phyloP scores from a whole-genome alignment of 331 rosid species.

The Quercus tomentella region DNA sequence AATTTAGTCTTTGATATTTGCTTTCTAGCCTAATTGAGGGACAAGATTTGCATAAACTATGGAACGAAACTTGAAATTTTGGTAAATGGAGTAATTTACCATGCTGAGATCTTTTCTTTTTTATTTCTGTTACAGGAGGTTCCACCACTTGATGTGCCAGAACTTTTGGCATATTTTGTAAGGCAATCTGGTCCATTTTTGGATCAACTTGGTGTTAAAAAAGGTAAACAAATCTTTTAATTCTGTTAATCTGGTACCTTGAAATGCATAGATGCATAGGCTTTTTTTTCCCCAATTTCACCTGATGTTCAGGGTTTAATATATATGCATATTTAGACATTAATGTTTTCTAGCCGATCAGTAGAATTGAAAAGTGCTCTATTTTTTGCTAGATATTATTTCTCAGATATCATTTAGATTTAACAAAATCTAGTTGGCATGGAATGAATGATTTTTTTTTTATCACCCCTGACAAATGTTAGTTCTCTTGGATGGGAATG shows the following conservation, averaged over 20 bases:
- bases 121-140: constrained; percentile 56
- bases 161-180: constrained; percentile 90
- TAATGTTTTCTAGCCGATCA: neutral
- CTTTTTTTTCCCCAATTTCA: neutral
- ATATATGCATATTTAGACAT: no score
- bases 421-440: neutral
- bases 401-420: neutral
- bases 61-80: neutral
- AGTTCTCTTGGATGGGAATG: neutral
- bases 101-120: constrained; percentile 21
- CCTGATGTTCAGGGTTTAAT: neutral
- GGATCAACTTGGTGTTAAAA: constrained; percentile 88
- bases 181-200: constrained; percentile 84
- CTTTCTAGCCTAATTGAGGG: neutral
- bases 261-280: neutral
- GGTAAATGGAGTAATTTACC: neutral
- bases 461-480: neutral
- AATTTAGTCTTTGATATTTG: neutral
- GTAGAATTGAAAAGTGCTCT: neutral
- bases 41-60: neutral
- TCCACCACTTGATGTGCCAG: constrained; percentile 84
- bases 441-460: neutral
- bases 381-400: neutral
- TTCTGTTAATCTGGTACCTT: neutral
- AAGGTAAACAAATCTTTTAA: constrained; percentile 40